Evolutionary conservation across 352 stramenopile genomes (phyloP), one percentile per base, ranked within the genome.

Genomic region (Lagenidium sp.): DNA sequence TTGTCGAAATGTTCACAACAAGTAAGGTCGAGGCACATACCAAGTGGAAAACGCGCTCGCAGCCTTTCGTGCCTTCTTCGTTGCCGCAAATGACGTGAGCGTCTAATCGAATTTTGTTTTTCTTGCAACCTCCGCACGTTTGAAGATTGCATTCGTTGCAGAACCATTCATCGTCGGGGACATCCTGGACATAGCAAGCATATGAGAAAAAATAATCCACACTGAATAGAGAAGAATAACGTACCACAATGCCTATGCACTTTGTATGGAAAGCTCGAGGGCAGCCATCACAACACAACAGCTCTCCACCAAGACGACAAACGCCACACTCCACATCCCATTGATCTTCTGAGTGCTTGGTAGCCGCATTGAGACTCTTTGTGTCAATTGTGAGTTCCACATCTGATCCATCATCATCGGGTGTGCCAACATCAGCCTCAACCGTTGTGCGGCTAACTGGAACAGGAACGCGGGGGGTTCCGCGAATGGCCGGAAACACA

Each of bases 271-370:
- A 98, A 6, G 86, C 78, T 32, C 87, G 66, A 3, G 91, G 91
- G 47, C 94, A 98, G 12, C 79, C 83, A 47, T 94, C 85, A 49
- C 94, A 98, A 55, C 80, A 94, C 1, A 96, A 60, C 15, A 97
- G 31, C 43, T 94, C 76, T 3, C 87, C 88, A n/a, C 72, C 73
- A 13, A 83, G 67, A 4, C 54, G 47, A 47, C 94, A 98, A 0
- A 94, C 69, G 39, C 71, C 76, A 55, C 94, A 98, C 48, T 93
- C 78, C 28, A 87, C 68, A 50, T 94, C 78, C 83, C 83, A 95
- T 44, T 89, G 70, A 31, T 94, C 81, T 26, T 82, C 72, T 2
- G 63, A 38, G 29, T 44, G 65, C 48, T 67, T 83, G 8, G 45
- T 32, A 2, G 55, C 58, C 8, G 38, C 57, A 36, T 72, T 57